Conservation (phyloP, 495 filamentous ascomycete species). For the Umbilicaria muhlenbergii region DNA sequence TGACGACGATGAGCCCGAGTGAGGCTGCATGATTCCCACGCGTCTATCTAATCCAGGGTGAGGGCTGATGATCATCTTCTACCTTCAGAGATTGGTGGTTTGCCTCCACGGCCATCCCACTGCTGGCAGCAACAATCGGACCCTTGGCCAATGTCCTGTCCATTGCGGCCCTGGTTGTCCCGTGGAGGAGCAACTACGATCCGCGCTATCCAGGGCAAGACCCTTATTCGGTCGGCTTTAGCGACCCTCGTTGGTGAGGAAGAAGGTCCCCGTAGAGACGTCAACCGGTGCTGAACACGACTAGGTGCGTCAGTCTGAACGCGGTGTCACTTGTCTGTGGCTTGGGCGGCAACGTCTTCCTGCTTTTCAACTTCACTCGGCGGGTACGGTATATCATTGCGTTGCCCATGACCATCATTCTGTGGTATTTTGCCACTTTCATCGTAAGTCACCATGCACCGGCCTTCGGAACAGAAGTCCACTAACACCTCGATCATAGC, state of each 20-base stretch:
- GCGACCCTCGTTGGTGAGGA: slow-evolving; percentile 37
- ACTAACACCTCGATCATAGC: slow-evolving; percentile 17
- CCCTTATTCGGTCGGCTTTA: slow-evolving; percentile 23
- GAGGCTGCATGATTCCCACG: neutral
- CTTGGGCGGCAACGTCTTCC: slow-evolving; percentile 52
- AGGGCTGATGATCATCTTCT: neutral
- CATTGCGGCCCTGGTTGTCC: slow-evolving; percentile 54
- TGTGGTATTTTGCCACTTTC: slow-evolving; percentile 50
- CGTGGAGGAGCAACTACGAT: slow-evolving; percentile 39
- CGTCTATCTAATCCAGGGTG: neutral
- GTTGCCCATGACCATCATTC: slow-evolving; percentile 48
- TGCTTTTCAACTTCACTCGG: slow-evolving; percentile 74
- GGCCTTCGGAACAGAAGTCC: neutral
- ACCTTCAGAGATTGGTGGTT: slow-evolving; percentile 49
- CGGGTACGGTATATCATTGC: slow-evolving; percentile 65
- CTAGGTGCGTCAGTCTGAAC: slow-evolving; percentile 40
- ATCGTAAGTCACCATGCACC: slow-evolving; percentile 29
- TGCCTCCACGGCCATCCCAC: slow-evolving; percentile 59
- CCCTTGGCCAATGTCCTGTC: slow-evolving; percentile 63
- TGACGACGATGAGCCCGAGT: slow-evolving; percentile 33
- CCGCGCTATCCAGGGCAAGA: slow-evolving; percentile 19
- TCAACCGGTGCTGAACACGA: neutral
- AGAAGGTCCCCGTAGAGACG: no score
- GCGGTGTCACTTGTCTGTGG: slow-evolving; percentile 48
- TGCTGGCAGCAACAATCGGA: slow-evolving; percentile 54